Evolutionary conservation across 2,329 filamentous ascomycete genomes (phyloP).

Genomic region (Arthrobotrys sinensis): DNA sequence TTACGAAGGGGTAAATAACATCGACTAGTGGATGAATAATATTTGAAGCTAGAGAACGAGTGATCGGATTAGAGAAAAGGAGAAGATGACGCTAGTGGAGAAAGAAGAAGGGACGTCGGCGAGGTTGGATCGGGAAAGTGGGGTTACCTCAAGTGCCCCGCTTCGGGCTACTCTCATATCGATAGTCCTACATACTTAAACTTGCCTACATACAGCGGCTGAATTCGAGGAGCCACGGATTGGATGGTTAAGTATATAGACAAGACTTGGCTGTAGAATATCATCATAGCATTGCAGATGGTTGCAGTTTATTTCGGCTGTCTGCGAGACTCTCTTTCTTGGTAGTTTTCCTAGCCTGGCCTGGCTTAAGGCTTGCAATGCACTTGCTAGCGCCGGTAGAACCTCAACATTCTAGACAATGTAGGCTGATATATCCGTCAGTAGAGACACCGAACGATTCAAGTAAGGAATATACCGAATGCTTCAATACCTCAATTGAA

Average conservation of each 20-base stretch:
- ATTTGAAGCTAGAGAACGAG: slow-evolving; percentile 23
- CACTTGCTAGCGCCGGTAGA: too few relatives aligned
- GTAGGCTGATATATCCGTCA: too few relatives aligned
- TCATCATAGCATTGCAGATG: not conserved
- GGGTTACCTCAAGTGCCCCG: slow-evolving; percentile 39
- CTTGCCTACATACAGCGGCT: not conserved
- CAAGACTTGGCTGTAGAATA: slow-evolving; percentile 2
- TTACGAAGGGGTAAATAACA: slow-evolving; percentile 17
- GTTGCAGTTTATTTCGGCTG: slow-evolving; percentile 5
- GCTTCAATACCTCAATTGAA: not conserved
- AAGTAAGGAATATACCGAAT: not conserved
- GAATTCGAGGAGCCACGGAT: slow-evolving; percentile 17
- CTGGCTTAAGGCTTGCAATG: not conserved
- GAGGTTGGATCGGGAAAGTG: slow-evolving; percentile 60
- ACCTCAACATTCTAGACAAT: too few relatives aligned
- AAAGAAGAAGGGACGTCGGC: slow-evolving; percentile 34
- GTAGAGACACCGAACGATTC: too few relatives aligned
- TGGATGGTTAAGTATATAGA: not conserved
- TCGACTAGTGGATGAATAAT: not conserved
- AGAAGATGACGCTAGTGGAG: slow-evolving; percentile 14
- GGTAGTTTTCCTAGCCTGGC: not conserved
- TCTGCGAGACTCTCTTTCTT: slow-evolving; percentile 4
- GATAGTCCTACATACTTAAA: slow-evolving; percentile 11
- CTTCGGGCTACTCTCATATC: slow-evolving; percentile 20
- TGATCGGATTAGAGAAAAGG: not conserved